Evolutionary conservation across 805 yeast species (phyloP).

Genomic region (Phaffomyces opuntiae): DNA sequence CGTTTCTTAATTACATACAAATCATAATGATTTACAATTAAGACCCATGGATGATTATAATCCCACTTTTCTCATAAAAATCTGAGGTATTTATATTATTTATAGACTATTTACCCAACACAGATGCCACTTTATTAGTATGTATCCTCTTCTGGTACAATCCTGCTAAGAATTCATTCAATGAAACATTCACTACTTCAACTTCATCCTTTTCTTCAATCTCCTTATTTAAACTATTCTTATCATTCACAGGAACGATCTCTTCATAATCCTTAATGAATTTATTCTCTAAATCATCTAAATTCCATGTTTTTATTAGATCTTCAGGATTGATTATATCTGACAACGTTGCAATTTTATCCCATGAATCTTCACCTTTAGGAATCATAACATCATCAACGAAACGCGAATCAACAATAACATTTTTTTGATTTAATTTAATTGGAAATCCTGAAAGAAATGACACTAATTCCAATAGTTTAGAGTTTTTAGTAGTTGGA

Average conservation of each 20-base stretch:
- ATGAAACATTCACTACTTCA: background rate
- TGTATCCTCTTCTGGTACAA: slow-evolving; percentile 3
- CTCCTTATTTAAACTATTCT: too few species aligned
- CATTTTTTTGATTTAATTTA: background rate
- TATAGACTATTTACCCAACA: background rate
- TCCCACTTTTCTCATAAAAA: too few species aligned
- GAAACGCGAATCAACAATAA: slow-evolving; percentile 2
- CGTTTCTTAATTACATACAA: too few species aligned
- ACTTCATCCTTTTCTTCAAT: background rate
- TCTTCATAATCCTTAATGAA: slow-evolving; percentile 14
- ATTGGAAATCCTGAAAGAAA: slow-evolving; percentile 2
- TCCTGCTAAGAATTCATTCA: slow-evolving; percentile 1
- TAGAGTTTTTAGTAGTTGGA: background rate
- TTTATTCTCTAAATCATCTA: slow-evolving; percentile 18
- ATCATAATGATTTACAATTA: too few species aligned
- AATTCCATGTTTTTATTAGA: slow-evolving; percentile 19
- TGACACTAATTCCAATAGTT: slow-evolving; percentile 6
- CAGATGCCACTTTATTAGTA: slow-evolving; percentile 1
- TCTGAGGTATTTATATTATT: background rate
- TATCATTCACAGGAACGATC: slow-evolving; percentile 6
- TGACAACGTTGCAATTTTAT: slow-evolving; percentile 36
- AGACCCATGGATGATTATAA: too few species aligned
- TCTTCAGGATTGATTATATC: slow-evolving; percentile 27
- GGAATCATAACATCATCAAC: slow-evolving; percentile 33
- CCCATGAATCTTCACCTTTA: slow-evolving; percentile 43